Evolutionary conservation across 306 rosid genomes (phyloP), one percentile per base, ranked within the genome.

Genomic region (Lathyrus tuberosus): DNA sequence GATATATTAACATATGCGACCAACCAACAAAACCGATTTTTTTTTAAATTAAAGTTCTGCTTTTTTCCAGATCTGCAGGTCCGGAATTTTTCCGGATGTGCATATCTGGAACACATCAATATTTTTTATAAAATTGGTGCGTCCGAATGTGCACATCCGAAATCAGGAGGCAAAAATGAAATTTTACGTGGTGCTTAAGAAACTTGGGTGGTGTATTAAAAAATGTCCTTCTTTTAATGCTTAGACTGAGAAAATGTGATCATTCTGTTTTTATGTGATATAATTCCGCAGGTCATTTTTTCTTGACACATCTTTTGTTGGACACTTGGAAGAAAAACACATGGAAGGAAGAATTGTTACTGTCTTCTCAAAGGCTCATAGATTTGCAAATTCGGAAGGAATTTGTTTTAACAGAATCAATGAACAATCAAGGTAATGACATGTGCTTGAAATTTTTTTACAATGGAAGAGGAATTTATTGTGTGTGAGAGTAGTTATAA

Each of bases 231-330:
- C 49, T 58, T 58, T 67, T 48, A 67, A 51, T 61, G 70, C 52
- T 30, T 49, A 54, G 30, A 59, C 8, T 62, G 46, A 49, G 71
- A 54, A 65, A 41, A 54, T 71, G 31, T 26, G 64, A 52, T 41
- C 67, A 52, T 51, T 48, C 44, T 33, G 10, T 16, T 82, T 62
- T 33, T 89, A n/a, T n/a, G n/a, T n/a, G n/a, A n/a, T n/a, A n/a
- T n/a, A n/a, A n/a, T n/a, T n/a, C n/a, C n/a, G n/a, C n/a, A 94
- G 99, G 99, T 31, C 97, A 91, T 82, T 91, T 94, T 89, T 88
- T 90, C 30, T 66, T 94, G 88, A 87, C 97, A 65, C 63, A 86
- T 79, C 95, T 94, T 73, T 73, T 94, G 72, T 67, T 91, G 91
- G 97, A 91, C 13, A 86, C 78, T n/a, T 85, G 88, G 88, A 91